These are phyloP conservation scores for Harringtonia aguacate DNA, from an alignment of 2,329 filamentous ascomycete genomes.

Conservation along the genomic window DNA sequence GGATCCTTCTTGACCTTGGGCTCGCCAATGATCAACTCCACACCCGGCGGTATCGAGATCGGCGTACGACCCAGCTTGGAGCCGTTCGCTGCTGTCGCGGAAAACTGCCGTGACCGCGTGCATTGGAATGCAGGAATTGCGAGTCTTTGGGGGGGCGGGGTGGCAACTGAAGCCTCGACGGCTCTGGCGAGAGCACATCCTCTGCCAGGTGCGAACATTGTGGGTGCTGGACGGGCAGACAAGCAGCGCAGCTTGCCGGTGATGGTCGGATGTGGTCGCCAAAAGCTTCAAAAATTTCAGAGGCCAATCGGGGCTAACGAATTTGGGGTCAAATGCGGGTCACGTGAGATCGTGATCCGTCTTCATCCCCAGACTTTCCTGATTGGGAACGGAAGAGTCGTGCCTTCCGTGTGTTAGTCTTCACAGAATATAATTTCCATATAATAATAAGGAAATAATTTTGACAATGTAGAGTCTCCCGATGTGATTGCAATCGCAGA, in stretches of 20 bases:
- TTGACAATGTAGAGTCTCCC: too few relatives aligned
- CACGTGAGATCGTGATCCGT: too few relatives aligned
- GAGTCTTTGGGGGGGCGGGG: constrained; percentile 16
- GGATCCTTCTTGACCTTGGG: constrained; percentile 41
- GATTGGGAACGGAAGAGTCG: too few relatives aligned
- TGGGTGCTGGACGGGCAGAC: constrained; percentile 6
- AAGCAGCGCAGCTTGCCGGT: background rate
- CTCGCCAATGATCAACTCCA: constrained; percentile 63
- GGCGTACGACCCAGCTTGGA: constrained; percentile 83
- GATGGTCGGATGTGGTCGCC: too few relatives aligned
- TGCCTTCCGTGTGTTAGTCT: background rate
- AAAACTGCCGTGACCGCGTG: constrained; percentile 41
- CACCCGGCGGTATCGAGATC: constrained; percentile 72
- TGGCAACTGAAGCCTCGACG: constrained; percentile 29
- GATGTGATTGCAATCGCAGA: too few relatives aligned
- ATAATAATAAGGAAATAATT: too few relatives aligned
- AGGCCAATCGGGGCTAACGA: background rate
- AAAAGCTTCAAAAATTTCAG: background rate
- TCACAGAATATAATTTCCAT: too few relatives aligned
- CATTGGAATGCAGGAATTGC: background rate
- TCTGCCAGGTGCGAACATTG: constrained; percentile 56
- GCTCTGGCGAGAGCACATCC: constrained; percentile 49
- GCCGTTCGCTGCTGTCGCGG: constrained; percentile 50
- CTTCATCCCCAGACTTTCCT: too few relatives aligned
- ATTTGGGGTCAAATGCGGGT: background rate